Evolutionary conservation across 1,284 basidiomycete genomes (phyloP), one percentile per base, ranked within the genome.

Genomic region (Acaromyces ingoldii): DNA sequence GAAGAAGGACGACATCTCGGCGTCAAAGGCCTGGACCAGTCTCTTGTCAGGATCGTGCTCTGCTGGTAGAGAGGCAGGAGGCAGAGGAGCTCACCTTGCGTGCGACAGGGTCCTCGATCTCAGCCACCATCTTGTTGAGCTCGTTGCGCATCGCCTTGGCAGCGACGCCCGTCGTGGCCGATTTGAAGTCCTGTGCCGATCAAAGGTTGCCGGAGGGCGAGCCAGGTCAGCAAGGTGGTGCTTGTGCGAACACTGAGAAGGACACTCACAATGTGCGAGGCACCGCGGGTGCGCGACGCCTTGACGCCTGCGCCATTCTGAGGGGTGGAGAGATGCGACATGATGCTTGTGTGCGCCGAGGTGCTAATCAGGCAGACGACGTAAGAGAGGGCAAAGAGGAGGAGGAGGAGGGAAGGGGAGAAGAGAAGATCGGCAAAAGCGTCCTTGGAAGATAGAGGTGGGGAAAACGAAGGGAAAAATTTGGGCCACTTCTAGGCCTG

Each of bases 61-160:
- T n/a, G n/a, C n/a, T n/a, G n/a, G n/a, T n/a, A n/a, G n/a, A n/a
- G n/a, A n/a, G n/a, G n/a, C n/a, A n/a, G n/a, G n/a, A n/a, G n/a
- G n/a, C n/a, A n/a, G n/a, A n/a, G n/a, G n/a, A n/a, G 57, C 82
- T 60, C 58, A 91, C 91, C 85, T 88, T 89, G 53, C 66, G 62
- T 6, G 65, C 70, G 11, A 55, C 77, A 36, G 83, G 82, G 72
- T 96, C 89, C 61, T 74, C 63, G 53, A 75, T 66, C 26, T 62
- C 68, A n/a, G 62, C 80, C 72, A 97, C 90, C 82, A 98, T 87
- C 74, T 84, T 84, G 78, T 89, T 88, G 79, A 98, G 86, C 81
- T 98, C 93, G 76, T 97, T 96, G 80, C 91, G 86, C 95, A 97
- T 97, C 55, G 91, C 83, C 81, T 96, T 97, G 67, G 91, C 90